A percentile compares a stretch with the other conserved stretches of the same genome.
These are phyloP conservation scores for Tylopilus sp. DNA, from an alignment of 768 basidiomycete species.

Conservation along the genomic window DNA sequence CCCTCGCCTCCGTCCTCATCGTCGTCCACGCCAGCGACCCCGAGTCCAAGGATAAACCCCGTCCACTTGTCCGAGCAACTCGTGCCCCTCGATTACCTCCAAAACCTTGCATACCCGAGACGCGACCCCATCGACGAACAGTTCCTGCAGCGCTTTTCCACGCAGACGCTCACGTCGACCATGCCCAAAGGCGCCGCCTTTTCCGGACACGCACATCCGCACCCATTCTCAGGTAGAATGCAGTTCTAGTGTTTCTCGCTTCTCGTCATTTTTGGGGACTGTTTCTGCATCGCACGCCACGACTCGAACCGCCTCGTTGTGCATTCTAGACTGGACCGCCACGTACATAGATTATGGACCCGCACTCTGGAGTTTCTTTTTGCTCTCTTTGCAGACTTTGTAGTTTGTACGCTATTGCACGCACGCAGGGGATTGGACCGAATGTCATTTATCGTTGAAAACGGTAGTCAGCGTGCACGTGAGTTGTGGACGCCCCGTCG, in stretches of 20 bases:
- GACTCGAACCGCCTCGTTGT: constrained; percentile 9
- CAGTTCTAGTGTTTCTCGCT: constrained; percentile 3
- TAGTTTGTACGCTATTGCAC: constrained; percentile 25
- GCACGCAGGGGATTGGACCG: constrained; percentile 1
- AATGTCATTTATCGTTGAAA: constrained; percentile 18
- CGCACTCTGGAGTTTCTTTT: constrained; percentile 20
- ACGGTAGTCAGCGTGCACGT: constrained; percentile 4
- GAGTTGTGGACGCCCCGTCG: not conserved
- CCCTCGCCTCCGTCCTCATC: constrained; percentile 36
- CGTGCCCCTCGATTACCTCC: constrained; percentile 63
- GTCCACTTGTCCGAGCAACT: constrained; percentile 36
- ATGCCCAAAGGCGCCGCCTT: constrained; percentile 13
- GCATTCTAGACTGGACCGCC: constrained; percentile 22
- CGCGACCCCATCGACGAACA: constrained; percentile 66
- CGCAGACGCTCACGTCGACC: constrained; percentile 22
- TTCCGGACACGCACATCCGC: constrained; percentile 15
- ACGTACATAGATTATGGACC: constrained; percentile 32
- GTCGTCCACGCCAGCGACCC: constrained; percentile 38
- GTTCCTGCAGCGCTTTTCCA: constrained; percentile 54
- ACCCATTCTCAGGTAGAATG: constrained; percentile 28
- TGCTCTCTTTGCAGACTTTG: constrained; percentile 14
- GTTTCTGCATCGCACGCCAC: constrained; percentile 3
- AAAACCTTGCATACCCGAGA: constrained; percentile 49
- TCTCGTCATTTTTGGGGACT: not conserved
- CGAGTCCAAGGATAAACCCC: constrained; percentile 27